Evolutionary conservation across 2,329 filamentous ascomycete species (phyloP), one percentile per base, ranked within the genome.

Genomic region (Chaetomiaceae sp.): DNA sequence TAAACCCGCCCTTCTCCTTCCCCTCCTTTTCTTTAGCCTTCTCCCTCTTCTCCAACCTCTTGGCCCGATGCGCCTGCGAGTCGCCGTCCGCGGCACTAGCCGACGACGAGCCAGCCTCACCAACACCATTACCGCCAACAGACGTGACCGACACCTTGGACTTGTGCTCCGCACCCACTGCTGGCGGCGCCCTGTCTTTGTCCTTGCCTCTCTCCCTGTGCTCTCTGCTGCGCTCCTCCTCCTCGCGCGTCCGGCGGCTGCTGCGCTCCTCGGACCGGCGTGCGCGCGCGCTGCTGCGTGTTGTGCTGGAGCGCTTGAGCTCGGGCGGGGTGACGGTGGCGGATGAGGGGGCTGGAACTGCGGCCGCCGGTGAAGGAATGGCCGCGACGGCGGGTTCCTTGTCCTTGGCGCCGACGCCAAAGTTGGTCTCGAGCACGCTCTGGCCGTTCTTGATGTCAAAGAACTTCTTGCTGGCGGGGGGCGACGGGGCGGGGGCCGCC

Each of bases 381-480:
- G n/a, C n/a, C n/a, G n/a, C n/a, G n/a, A n/a, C n/a, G n/a, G n/a
- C n/a, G n/a, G n/a, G n/a, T n/a, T n/a, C n/a, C n/a, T n/a, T n/a
- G 9, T 59, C 57, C 34, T 20, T 48, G 22, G 57, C 29, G 12
- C 45, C 22, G 4, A 20, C 14, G 33, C 44, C 19, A 40, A 60
- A 59, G 54, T 61, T 64, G 43, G 64, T 45, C 57, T 67, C 64
- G 36, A 67, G 23, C 20, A 63, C 57, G 56, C 61, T 65, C 40
- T 63, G 51, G 37, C 54, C 64, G 53, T 65, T 61, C 61, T 64
- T 63, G 22, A 62, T 61, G 47, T 66, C 56, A 38, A 63, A 64
- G 53, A 67, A 64, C 54, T 64, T 65, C 61, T 65, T 66, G 62
- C 59, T 63, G 49, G 58, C 47, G 1, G 58, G 47, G 3, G 61